A percentile compares a stretch with the other conserved stretches of the same genome.
Evolutionary conservation across 2,329 filamentous ascomycete species (phyloP).

Genomic region (Fusarium paranaense): DNA sequence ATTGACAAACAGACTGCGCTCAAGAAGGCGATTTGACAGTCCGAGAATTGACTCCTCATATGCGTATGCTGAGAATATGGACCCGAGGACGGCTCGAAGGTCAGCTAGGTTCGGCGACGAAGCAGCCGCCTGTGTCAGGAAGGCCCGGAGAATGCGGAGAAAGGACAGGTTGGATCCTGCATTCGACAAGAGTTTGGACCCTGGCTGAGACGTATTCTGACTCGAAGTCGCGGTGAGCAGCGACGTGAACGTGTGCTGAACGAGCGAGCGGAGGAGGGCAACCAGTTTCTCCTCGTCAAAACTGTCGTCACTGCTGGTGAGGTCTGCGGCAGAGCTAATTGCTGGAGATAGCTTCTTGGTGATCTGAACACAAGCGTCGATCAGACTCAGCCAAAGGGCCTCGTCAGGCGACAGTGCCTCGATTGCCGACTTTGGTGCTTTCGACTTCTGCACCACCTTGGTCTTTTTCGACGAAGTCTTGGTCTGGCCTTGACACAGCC

Average conservation of each 20-base stretch:
- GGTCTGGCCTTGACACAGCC: constrained; percentile 91
- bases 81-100: constrained; percentile 83
- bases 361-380: constrained; percentile 71
- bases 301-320: constrained; percentile 41
- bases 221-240: constrained; percentile 81
- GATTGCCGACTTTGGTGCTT: constrained; percentile 59
- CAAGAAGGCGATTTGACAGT: constrained; percentile 87
- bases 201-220: constrained; percentile 49
- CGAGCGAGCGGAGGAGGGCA: constrained; percentile 77
- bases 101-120: constrained; percentile 89
- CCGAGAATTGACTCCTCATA: constrained; percentile 92
- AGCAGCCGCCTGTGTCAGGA: constrained; percentile 83
- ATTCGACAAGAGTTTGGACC: constrained; percentile 51
- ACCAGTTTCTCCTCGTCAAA: constrained; percentile 72
- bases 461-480: constrained; percentile 63
- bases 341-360: constrained; percentile 72
- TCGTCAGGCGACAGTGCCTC: constrained; percentile 66
- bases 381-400: constrained; percentile 69
- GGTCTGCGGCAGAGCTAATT: constrained; percentile 53
- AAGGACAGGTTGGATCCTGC: constrained; percentile 78
- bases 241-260: constrained; percentile 92
- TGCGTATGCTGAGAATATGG: constrained; percentile 94
- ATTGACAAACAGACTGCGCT: constrained; percentile 87
- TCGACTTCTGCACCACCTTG: constrained; percentile 62
- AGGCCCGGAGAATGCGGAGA: constrained; percentile 87